A percentile compares a stretch with the other conserved stretches of the same genome.
phyloP scores from a whole-genome alignment of 2,329 filamentous ascomycete genomes.

The Penicillium sp. region DNA sequence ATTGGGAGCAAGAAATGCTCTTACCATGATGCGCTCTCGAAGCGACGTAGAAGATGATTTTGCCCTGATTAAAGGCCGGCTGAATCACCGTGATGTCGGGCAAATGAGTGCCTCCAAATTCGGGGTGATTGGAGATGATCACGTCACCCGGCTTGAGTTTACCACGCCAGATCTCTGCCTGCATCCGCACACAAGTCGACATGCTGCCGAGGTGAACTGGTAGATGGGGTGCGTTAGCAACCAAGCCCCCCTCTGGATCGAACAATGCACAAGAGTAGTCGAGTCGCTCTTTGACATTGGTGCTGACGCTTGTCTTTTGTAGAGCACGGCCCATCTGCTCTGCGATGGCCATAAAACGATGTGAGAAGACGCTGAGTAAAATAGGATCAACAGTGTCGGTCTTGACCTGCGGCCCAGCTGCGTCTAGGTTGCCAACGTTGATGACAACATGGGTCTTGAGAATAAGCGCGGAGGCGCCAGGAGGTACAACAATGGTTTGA shows the following conservation, averaged over 20 bases:
- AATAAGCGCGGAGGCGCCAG: conserved; percentile 33
- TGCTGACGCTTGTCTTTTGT: conserved; percentile 65
- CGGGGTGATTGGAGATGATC: conserved; percentile 71
- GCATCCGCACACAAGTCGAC: conserved; percentile 70
- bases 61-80: conserved; percentile 65
- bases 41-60: conserved; percentile 74
- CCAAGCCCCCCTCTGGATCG: conserved; percentile 64
- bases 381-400: conserved; percentile 64
- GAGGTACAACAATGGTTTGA: conserved; percentile 42
- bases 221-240: conserved; percentile 63
- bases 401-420: conserved; percentile 26
- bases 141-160: conserved; percentile 70
- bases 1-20: conserved; percentile 22
- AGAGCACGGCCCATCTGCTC: conserved; percentile 77
- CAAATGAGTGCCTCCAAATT: conserved; percentile 76
- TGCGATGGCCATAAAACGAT: conserved; percentile 79
- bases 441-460: conserved; percentile 37
- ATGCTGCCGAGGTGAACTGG: conserved; percentile 75
- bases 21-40: conserved; percentile 62
- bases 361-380: conserved; percentile 70
- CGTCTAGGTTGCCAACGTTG: conserved; percentile 26
- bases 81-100: conserved; percentile 74
- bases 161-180: conserved; percentile 68
- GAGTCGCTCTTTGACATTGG: conserved; percentile 74
- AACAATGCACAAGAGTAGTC: conserved; percentile 80